Conservation (phyloP, 2,329 filamentous ascomycete genomes). For the Botrytis paeoniae region DNA sequence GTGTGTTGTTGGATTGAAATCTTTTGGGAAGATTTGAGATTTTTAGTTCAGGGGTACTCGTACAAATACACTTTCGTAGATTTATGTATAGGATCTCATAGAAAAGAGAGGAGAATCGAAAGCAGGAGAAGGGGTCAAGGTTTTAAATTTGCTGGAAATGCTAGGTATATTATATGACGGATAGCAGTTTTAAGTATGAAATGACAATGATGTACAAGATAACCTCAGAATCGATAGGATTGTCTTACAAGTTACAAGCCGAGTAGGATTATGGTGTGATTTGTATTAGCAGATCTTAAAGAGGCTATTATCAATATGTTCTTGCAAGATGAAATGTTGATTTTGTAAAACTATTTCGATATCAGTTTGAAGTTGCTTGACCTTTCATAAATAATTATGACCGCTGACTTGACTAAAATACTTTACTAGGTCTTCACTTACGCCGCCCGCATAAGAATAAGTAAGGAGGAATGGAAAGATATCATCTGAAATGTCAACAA, state of each 20-base stretch:
- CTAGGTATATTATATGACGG: conserved; percentile 11
- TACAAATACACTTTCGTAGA: neutral
- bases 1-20: neutral
- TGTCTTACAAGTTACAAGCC: neutral
- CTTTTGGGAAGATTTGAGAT: neutral
- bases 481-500: neutral
- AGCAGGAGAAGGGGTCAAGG: conserved; percentile 8
- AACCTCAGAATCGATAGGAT: neutral
- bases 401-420: neutral
- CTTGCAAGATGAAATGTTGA: neutral
- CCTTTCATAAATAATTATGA: neutral
- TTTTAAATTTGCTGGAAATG: neutral
- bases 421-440: neutral
- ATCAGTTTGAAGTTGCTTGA: neutral
- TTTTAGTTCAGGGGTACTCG: conserved; percentile 11
- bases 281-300: neutral
- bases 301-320: neutral
- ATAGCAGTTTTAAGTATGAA: neutral
- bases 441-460: neutral
- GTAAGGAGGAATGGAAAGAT: neutral
- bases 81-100: neutral
- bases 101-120: neutral
- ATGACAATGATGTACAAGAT: conserved; percentile 3
- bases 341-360: neutral
- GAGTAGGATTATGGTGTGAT: conserved; percentile 1